Evolutionary conservation across 1,139 yeast species (phyloP).

Genomic region (Yamadazyma songkhlaensis): DNA sequence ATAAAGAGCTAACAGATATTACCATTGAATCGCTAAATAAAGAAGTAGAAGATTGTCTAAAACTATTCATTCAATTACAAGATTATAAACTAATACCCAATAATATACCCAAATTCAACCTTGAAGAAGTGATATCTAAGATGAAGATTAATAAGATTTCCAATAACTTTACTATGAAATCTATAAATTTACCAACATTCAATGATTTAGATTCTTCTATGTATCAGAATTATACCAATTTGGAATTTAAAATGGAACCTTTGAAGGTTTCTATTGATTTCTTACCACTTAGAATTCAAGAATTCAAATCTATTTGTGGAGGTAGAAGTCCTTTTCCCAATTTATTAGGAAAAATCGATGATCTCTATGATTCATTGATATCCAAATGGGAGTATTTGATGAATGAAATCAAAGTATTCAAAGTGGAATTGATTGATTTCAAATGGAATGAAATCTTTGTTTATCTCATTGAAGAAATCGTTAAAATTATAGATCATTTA

Average conservation of each 20-base stretch:
- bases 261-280: constrained; percentile 58
- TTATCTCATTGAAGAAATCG: constrained; percentile 40
- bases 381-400: constrained; percentile 40
- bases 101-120: constrained; percentile 36
- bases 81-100: constrained; percentile 40
- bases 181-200: constrained; percentile 32
- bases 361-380: constrained; percentile 37
- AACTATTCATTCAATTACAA: constrained; percentile 35
- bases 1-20: constrained; percentile 51
- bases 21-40: constrained; percentile 50
- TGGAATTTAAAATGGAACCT: constrained; percentile 44
- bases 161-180: constrained; percentile 16
- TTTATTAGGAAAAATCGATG: constrained; percentile 31
- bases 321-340: constrained; percentile 21
- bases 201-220: constrained; percentile 25
- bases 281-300: constrained; percentile 53
- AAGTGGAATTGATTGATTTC: constrained; percentile 46
- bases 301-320: constrained; percentile 31
- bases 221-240: constrained; percentile 26
- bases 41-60: constrained; percentile 50
- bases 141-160: constrained; percentile 31
- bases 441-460: constrained; percentile 56
- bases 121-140: constrained; percentile 40
- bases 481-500: constrained; percentile 23
- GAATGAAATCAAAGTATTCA: constrained; percentile 30